Conservation (phyloP, 306 rosid genomes). For the Medicago lupulina region DNA sequence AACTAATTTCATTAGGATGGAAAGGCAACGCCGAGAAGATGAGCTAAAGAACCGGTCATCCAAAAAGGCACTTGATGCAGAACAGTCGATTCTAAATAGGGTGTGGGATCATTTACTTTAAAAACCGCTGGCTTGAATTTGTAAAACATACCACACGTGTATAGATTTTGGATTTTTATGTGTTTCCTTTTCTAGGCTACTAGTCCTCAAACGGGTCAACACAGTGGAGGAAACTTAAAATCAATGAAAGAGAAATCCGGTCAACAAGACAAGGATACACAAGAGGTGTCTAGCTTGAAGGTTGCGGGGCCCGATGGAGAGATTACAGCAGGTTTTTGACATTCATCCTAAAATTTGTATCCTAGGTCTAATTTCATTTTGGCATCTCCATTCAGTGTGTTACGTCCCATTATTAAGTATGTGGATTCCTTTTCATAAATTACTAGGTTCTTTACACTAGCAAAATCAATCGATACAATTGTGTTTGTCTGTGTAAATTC, state of each 20-base stretch:
- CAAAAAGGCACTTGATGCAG: slow-evolving; percentile 54
- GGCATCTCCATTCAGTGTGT: slow-evolving; percentile 22
- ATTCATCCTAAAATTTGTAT: slow-evolving; percentile 39
- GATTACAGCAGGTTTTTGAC: slow-evolving; percentile 63
- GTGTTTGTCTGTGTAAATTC: not conserved
- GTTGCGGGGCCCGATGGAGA: slow-evolving; percentile 68
- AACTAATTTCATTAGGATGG: slow-evolving; percentile 56
- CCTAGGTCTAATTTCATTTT: slow-evolving; percentile 16
- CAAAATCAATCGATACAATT: slow-evolving; percentile 8
- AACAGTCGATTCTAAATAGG: slow-evolving; percentile 60
- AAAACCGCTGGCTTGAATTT: slow-evolving; percentile 30
- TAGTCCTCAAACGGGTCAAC: slow-evolving; percentile 66
- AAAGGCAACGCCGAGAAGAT: slow-evolving; percentile 70
- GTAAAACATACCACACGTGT: slow-evolving; percentile 20
- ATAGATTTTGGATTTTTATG: slow-evolving; percentile 28
- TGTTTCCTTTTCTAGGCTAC: slow-evolving; percentile 54
- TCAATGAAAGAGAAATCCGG: slow-evolving; percentile 64
- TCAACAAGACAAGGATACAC: slow-evolving; percentile 58
- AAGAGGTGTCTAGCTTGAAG: slow-evolving; percentile 58
- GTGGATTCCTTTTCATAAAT: slow-evolving; percentile 31
- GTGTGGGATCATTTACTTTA: slow-evolving; percentile 43
- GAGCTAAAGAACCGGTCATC: slow-evolving; percentile 63
- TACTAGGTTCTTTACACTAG: not conserved
- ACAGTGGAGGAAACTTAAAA: slow-evolving; percentile 63
- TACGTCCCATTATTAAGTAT: slow-evolving; percentile 27